Conservation (phyloP, 192 early-diverging fungal genomes). For the Coemansia brasiliensis region DNA sequence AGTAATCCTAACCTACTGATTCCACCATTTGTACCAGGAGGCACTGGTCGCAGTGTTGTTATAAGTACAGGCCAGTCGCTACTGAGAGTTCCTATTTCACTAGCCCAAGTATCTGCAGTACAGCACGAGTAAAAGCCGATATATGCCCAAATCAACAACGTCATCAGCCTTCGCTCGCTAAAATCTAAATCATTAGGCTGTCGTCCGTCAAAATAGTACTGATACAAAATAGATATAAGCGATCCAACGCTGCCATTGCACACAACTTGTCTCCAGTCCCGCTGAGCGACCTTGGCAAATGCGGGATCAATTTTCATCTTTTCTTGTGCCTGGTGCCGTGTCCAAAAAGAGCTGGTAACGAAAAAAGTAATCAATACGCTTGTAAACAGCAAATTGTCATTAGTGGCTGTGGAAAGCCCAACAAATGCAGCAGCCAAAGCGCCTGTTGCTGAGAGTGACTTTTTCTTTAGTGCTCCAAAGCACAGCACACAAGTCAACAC, state of each 20-base stretch:
- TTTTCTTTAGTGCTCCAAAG: constrained; percentile 55
- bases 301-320: constrained; percentile 51
- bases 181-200: constrained; percentile 23
- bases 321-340: constrained; percentile 47
- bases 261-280: constrained; percentile 62
- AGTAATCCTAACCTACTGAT: constrained; percentile 70
- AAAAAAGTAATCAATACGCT: constrained; percentile 74
- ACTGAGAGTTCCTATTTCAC: constrained; percentile 84
- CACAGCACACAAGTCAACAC: constrained; percentile 33
- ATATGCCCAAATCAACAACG: constrained; percentile 57
- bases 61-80: constrained; percentile 75
- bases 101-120: constrained; percentile 78
- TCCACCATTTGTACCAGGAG: constrained; percentile 91
- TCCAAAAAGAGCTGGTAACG: constrained; percentile 61
- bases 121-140: constrained; percentile 67
- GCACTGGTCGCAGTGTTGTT: constrained; percentile 75
- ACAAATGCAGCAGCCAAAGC: constrained; percentile 70
- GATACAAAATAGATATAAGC: constrained; percentile 43
- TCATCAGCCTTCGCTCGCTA: constrained; percentile 29
- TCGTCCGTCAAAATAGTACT: constrained; percentile 37
- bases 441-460: constrained; percentile 71
- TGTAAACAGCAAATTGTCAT: constrained; percentile 64
- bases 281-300: constrained; percentile 52
- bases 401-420: constrained; percentile 73
- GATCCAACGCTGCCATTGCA: constrained; percentile 57